A percentile compares a stretch with the other conserved stretches of the same genome.
Evolutionary conservation across 1,139 yeast species (phyloP).

Genomic region (Wickerhamomyces sp.): DNA sequence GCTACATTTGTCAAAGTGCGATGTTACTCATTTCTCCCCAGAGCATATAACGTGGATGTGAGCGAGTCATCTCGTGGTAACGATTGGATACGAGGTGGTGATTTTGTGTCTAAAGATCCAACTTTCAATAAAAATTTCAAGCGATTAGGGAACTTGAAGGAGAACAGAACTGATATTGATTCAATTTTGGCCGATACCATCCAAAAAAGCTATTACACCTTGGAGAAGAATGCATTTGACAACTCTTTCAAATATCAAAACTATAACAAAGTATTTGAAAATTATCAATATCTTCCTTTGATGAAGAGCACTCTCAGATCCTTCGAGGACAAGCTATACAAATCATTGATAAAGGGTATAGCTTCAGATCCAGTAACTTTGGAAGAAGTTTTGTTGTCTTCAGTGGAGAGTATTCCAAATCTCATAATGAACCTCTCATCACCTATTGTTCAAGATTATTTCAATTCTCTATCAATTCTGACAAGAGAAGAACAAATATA

Average conservation of each 20-base stretch:
- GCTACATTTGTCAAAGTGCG: no score
- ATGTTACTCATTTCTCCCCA: no score
- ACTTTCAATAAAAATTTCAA: no score
- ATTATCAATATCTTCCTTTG: not conserved
- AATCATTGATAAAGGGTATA: not conserved
- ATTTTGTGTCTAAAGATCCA: no score
- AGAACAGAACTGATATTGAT: not conserved
- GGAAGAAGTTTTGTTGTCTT: constrained; percentile 5
- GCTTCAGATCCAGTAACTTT: not conserved
- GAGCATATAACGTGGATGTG: no score
- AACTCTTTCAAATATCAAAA: not conserved
- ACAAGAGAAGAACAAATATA: constrained; percentile 3
- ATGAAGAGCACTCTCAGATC: not conserved
- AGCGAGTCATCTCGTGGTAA: no score
- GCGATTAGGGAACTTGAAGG: not conserved
- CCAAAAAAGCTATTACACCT: not conserved
- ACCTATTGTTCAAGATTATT: constrained; percentile 3
- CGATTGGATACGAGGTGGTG: no score
- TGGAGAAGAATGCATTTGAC: not conserved
- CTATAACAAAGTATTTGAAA: not conserved
- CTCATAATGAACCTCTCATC: not conserved
- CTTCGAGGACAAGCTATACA: constrained; percentile 3
- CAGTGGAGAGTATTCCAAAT: constrained; percentile 5
- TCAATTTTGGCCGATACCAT: not conserved
- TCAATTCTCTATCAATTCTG: constrained; percentile 3